Base-by-base conservation (phyloP, 805 yeast species). In the Saccharomyces kudriavzevii region DNA sequence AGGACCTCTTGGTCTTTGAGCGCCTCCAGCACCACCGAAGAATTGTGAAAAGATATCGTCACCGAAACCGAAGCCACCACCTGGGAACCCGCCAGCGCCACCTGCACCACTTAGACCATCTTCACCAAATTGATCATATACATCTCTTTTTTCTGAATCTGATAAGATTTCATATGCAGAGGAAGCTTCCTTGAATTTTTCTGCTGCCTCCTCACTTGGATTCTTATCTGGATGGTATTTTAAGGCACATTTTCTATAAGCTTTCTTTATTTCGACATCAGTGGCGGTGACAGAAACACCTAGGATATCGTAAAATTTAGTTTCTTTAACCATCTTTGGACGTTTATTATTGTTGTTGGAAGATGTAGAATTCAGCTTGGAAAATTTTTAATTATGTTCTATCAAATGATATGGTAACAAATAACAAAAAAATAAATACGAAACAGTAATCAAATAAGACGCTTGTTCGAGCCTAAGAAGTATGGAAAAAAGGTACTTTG, bases 161-260 rank as follows among this genome's bases (percentile, higher is more conserved):
- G 89, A 80, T 58, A 92, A 77, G n/a, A 89, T 77, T 72, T 92
- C 98, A 69, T 92, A 82, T 5, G 97, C 97, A 56, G 82, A 81
- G 3, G 92, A 84, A 65, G 89, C 79, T 69, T 89, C 96, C 73
- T 92, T 92, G 73, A 92, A 92, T 74, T 88, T 90, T 68, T 92
- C 98, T 51, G 95, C 94, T 14, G 96, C 97, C 52, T 91, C 98
- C 52, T 87, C 90, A 17, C 85, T 77, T 54, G 89, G 83, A 47
- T 65, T 65, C 75, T 87, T 87, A 74, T 87, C 95, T 59, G 95
- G 95, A 70, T 87, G 95, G 71, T 78, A 84, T 65, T 84, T 87
- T 65, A 87, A 77, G 20, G 95, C 95, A 46, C 87, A 80, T 64
- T 84, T 80, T 78, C 92, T 82, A 74, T 87, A 87, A 28, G 91